Conservation (phyloP, 495 filamentous ascomycete genomes). For the Talaromyces thailandensis region DNA sequence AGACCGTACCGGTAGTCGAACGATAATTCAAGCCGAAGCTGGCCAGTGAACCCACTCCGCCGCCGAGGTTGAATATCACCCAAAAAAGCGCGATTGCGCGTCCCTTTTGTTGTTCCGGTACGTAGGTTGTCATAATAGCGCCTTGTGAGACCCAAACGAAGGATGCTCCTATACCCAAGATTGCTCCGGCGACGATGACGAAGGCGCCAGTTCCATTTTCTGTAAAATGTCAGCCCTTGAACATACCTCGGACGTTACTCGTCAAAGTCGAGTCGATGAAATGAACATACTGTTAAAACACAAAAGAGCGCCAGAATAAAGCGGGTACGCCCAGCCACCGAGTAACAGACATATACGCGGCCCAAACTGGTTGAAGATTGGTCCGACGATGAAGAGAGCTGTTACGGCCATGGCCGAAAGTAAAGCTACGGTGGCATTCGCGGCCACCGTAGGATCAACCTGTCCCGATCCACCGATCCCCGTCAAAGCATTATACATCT, state of each 20-base stretch:
- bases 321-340: slow-evolving; percentile 33
- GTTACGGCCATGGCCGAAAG: slow-evolving; percentile 29
- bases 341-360: slow-evolving; percentile 29
- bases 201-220: slow-evolving; percentile 67
- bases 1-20: slow-evolving; percentile 32
- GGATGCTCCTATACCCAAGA: slow-evolving; percentile 41
- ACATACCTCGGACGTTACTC: too few species aligned
- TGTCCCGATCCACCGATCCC: slow-evolving; percentile 49
- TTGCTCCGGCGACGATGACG: slow-evolving; percentile 52
- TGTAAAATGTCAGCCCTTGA: slow-evolving; percentile 19
- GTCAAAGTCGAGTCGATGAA: too few species aligned
- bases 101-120: slow-evolving; percentile 38
- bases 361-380: slow-evolving; percentile 31
- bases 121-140: slow-evolving; percentile 47
- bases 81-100: slow-evolving; percentile 43
- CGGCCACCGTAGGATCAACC: slow-evolving; percentile 28
- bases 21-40: slow-evolving; percentile 39
- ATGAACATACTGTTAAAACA: slow-evolving; percentile 25
- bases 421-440: slow-evolving; percentile 34
- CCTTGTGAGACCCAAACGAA: slow-evolving; percentile 48
- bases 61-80: slow-evolving; percentile 48
- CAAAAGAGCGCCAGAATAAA: slow-evolving; percentile 32
- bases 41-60: slow-evolving; percentile 38
- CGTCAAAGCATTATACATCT: slow-evolving; percentile 64
- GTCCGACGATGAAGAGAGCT: slow-evolving; percentile 32